A percentile compares a stretch with the other conserved stretches of the same genome.
Evolutionary conservation across 352 stramenopile genomes (phyloP).

Genomic region (Phytophthora fragariaefolia): DNA sequence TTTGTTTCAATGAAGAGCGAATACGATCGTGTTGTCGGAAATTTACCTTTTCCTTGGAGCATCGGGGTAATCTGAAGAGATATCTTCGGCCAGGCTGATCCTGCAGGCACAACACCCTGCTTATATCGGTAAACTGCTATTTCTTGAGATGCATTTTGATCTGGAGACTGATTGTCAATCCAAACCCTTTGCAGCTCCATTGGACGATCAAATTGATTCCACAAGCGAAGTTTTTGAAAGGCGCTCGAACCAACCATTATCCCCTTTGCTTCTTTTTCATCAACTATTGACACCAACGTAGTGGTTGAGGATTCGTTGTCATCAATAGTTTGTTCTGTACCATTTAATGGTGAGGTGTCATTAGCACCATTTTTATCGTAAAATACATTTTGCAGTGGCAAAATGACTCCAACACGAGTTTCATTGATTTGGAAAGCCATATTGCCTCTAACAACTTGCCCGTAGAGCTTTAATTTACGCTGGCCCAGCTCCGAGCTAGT

Average conservation of each 20-base stretch:
- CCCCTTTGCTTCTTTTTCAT: constrained; percentile 11
- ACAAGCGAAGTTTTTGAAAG: constrained; percentile 29
- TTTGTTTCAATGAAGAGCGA: constrained; percentile 52
- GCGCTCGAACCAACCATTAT: constrained; percentile 32
- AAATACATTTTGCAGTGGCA: constrained; percentile 36
- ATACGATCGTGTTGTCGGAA: constrained; percentile 25
- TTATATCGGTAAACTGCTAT: constrained; percentile 46
- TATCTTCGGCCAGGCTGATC: constrained; percentile 41
- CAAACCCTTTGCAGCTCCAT: constrained; percentile 57
- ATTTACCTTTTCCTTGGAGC: constrained; percentile 1
- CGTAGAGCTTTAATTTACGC: constrained; percentile 38
- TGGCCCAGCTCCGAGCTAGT: constrained; percentile 29
- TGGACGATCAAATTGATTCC: constrained; percentile 50
- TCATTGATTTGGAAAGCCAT: constrained; percentile 43
- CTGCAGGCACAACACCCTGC: constrained; percentile 18
- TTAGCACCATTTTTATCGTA: constrained; percentile 4
- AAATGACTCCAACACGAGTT: constrained; percentile 38
- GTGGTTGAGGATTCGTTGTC: constrained; percentile 8
- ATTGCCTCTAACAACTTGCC: constrained; percentile 31
- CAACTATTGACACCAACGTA: constrained; percentile 24
- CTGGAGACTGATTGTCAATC: constrained; percentile 18
- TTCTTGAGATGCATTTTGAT: constrained; percentile 19
- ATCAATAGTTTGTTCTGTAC: background rate
- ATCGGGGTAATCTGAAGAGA: constrained; percentile 36
- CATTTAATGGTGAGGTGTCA: constrained; percentile 8